Conservation (phyloP, 106 monocot species). For the Ottelia alismoides region DNA sequence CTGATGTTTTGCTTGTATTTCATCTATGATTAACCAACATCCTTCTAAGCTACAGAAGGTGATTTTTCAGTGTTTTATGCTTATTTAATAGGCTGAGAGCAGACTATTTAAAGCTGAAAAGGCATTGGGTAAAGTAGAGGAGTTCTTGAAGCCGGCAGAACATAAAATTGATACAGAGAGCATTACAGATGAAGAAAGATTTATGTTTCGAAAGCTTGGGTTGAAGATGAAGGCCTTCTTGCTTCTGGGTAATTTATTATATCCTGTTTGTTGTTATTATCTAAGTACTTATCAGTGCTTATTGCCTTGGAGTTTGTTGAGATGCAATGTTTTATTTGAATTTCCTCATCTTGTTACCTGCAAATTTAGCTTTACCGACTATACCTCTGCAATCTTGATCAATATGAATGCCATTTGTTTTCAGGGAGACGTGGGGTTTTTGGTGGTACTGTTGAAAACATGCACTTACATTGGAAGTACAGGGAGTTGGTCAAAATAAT, state of each 20-base stretch:
- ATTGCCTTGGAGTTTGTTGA: background rate
- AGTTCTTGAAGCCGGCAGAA: constrained; percentile 63
- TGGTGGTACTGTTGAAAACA: constrained; percentile 96
- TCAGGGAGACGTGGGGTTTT: constrained; percentile 95
- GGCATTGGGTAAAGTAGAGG: constrained; percentile 81
- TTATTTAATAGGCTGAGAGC: constrained; percentile 40
- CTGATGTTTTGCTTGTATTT: too few species aligned
- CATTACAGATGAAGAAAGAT: constrained; percentile 94
- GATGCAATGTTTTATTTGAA: background rate
- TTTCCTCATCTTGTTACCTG: background rate
- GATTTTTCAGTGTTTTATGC: too few species aligned
- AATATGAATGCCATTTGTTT: constrained; percentile 1
- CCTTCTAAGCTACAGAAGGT: too few species aligned
- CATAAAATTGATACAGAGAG: constrained; percentile 37
- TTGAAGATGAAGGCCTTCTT: constrained; percentile 98
- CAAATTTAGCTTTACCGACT: background rate
- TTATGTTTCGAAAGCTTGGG: constrained; percentile 97
- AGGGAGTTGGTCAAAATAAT: constrained; percentile 85
- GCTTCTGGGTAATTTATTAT: constrained; percentile 64
- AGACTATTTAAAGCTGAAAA: constrained; percentile 69
- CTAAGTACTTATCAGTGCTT: too few species aligned
- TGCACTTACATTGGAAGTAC: constrained; percentile 99
- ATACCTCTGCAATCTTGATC: background rate
- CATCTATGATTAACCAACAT: too few species aligned
- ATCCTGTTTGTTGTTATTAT: background rate